Evolutionary conservation across 345 rosid genomes (phyloP).

Genomic region (Rhodomyrtus tomentosa): DNA sequence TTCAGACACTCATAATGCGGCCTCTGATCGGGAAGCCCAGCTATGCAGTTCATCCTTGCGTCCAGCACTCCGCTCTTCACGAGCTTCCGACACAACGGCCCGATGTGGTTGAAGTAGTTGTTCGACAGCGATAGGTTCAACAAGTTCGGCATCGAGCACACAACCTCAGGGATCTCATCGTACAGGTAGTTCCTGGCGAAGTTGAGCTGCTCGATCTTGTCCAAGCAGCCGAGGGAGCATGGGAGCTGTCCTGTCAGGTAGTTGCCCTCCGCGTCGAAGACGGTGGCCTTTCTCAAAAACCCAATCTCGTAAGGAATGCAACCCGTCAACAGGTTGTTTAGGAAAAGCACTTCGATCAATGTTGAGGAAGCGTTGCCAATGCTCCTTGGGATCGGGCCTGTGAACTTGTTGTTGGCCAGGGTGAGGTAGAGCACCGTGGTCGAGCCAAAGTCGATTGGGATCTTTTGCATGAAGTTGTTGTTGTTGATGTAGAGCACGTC

Average conservation of each 20-base stretch:
- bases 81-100: slow-evolving; percentile 24
- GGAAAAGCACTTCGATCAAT: slow-evolving; percentile 21
- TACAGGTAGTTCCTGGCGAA: slow-evolving; percentile 24
- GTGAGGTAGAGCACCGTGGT: slow-evolving; percentile 21
- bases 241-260: slow-evolving; percentile 34
- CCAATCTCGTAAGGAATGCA: slow-evolving; percentile 39
- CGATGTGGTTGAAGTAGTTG: slow-evolving; percentile 24
- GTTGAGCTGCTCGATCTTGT: slow-evolving; percentile 22
- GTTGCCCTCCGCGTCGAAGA: slow-evolving; percentile 31
- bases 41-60: slow-evolving; percentile 26
- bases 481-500: slow-evolving; percentile 29
- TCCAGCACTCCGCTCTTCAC: slow-evolving; percentile 15
- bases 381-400: slow-evolving; percentile 23
- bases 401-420: slow-evolving; percentile 32
- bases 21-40: slow-evolving; percentile 24
- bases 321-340: slow-evolving; percentile 20
- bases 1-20: slow-evolving; percentile 14
- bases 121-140: slow-evolving; percentile 18
- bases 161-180: slow-evolving; percentile 26
- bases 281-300: slow-evolving; percentile 6
- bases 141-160: slow-evolving; percentile 15
- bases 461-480: slow-evolving; percentile 19
- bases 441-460: slow-evolving; percentile 21
- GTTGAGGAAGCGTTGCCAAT: slow-evolving; percentile 13
- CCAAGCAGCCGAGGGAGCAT: slow-evolving; percentile 24